Percentiles rank a stretch among this genome's conserved stretches.
These are phyloP conservation scores for Geotrichum carabidarum DNA, from an alignment of 1,139 yeast species.

Conservation along the genomic window DNA sequence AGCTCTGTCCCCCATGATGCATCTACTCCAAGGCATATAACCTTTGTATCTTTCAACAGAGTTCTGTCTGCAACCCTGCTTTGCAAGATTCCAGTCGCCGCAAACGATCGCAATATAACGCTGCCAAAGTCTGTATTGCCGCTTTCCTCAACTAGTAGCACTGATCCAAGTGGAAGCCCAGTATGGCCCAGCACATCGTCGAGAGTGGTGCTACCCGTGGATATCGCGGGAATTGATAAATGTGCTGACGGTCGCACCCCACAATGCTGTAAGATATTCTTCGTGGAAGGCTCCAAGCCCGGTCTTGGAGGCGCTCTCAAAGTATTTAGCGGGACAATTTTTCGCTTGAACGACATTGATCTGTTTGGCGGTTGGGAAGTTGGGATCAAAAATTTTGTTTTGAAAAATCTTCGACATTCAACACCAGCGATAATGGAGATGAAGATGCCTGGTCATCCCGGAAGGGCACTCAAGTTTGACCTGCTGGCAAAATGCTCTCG, in stretches of 20 bases:
- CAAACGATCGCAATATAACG: slow-evolving; percentile 64
- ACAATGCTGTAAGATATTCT: slow-evolving; percentile 39
- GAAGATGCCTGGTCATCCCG: slow-evolving; percentile 20
- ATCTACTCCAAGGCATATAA: slow-evolving; percentile 61
- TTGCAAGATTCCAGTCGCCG: slow-evolving; percentile 76
- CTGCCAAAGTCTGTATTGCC: slow-evolving; percentile 88
- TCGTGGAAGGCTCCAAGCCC: neutral
- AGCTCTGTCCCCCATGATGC: slow-evolving; percentile 63
- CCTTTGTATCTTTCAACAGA: slow-evolving; percentile 33
- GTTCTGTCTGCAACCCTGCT: slow-evolving; percentile 42
- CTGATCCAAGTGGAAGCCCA: slow-evolving; percentile 76
- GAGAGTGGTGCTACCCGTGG: slow-evolving; percentile 71
- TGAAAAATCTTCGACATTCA: neutral
- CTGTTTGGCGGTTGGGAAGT: neutral
- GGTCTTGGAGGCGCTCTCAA: slow-evolving; percentile 9
- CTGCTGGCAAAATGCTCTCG: slow-evolving; percentile 41
- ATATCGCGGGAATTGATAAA: slow-evolving; percentile 62
- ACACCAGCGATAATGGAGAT: slow-evolving; percentile 9
- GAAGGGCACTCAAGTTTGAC: slow-evolving; percentile 39
- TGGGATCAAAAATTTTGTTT: slow-evolving; percentile 3
- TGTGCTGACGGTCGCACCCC: slow-evolving; percentile 72
- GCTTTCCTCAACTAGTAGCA: slow-evolving; percentile 70
- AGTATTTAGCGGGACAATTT: slow-evolving; percentile 23
- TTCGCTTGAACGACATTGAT: slow-evolving; percentile 28
- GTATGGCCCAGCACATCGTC: slow-evolving; percentile 74